These are phyloP conservation scores for Curvularia verruculosa DNA, from an alignment of 2,329 filamentous ascomycete genomes.

Conservation along the genomic window DNA sequence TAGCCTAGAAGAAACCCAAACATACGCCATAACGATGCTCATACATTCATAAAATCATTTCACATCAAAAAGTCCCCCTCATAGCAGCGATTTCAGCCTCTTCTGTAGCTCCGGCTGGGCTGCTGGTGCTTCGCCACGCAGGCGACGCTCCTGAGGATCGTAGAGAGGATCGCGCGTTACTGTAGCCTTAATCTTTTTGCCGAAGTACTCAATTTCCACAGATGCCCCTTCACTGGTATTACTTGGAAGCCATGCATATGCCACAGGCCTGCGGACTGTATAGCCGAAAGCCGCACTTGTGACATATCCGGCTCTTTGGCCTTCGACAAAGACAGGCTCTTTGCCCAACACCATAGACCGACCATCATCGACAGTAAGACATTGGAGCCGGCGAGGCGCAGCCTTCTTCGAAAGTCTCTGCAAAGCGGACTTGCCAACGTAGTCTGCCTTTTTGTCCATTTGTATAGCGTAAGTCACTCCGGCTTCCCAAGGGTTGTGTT, in stretches of 20 bases:
- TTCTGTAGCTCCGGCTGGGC: constrained; percentile 29
- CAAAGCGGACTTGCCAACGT: constrained; percentile 60
- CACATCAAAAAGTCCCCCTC: constrained; percentile 13
- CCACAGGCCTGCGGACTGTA: constrained; percentile 63
- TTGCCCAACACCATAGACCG: constrained; percentile 65
- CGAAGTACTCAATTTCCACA: constrained; percentile 69
- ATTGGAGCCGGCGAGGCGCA: constrained; percentile 51
- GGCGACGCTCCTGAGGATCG: constrained; percentile 50
- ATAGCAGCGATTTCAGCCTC: constrained; percentile 32
- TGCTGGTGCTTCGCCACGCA: constrained; percentile 36
- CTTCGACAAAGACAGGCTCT: constrained; percentile 63
- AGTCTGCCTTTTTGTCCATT: constrained; percentile 54
- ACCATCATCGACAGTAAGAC: constrained; percentile 63
- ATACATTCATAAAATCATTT: constrained; percentile 21
- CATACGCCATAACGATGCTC: constrained; percentile 12
- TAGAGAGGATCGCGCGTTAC: constrained; percentile 59
- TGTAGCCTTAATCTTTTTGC: constrained; percentile 60
- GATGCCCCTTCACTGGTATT: constrained; percentile 54
- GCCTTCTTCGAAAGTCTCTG: constrained; percentile 50
- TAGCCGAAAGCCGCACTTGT: constrained; percentile 68
- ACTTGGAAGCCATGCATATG: constrained; percentile 63
- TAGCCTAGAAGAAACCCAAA: constrained; percentile 2
- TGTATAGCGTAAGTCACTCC: constrained; percentile 61
- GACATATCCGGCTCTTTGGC: constrained; percentile 61
- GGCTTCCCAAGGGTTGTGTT: constrained; percentile 66